A percentile compares a stretch with the other conserved stretches of the same genome.
Evolutionary conservation across 805 yeast genomes (phyloP).

Genomic region (Wickerhamomyces silvicola): DNA sequence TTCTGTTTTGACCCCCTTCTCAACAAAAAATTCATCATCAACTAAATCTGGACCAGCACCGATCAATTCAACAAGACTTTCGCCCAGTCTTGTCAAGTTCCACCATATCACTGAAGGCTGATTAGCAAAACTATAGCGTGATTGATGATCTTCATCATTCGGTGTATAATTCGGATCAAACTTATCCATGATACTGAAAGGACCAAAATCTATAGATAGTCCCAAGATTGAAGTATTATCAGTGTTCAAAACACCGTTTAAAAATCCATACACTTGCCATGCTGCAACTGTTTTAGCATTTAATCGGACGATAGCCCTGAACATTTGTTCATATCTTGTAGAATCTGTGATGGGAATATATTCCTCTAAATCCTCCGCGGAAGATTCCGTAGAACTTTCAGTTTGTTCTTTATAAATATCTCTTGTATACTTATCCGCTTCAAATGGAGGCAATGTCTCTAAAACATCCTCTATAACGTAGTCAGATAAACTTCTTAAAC

Average conservation of each 20-base stretch:
- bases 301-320: slow-evolving; percentile 59
- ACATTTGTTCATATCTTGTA: slow-evolving; percentile 65
- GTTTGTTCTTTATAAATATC: slow-evolving; percentile 18
- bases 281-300: slow-evolving; percentile 75
- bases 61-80: slow-evolving; percentile 71
- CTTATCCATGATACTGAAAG: slow-evolving; percentile 84
- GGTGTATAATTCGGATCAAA: slow-evolving; percentile 82
- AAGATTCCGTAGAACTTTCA: slow-evolving; percentile 15
- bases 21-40: slow-evolving; percentile 34
- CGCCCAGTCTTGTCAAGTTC: slow-evolving; percentile 83
- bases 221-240: slow-evolving; percentile 93
- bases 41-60: slow-evolving; percentile 61
- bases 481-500: slow-evolving; percentile 58
- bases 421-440: slow-evolving; percentile 16
- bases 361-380: neutral
- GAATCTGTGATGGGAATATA: slow-evolving; percentile 25
- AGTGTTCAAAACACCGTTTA: slow-evolving; percentile 91
- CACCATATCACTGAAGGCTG: slow-evolving; percentile 89
- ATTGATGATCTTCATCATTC: slow-evolving; percentile 73
- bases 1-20: slow-evolving; percentile 39
- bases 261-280: slow-evolving; percentile 89
- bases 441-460: slow-evolving; percentile 24
- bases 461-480: slow-evolving; percentile 66
- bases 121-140: slow-evolving; percentile 74
- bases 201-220: slow-evolving; percentile 87